Evolutionary conservation across 1,284 basidiomycete genomes (phyloP), one percentile per base, ranked within the genome.

Genomic region (Mycosarcoma mackinlayi): DNA sequence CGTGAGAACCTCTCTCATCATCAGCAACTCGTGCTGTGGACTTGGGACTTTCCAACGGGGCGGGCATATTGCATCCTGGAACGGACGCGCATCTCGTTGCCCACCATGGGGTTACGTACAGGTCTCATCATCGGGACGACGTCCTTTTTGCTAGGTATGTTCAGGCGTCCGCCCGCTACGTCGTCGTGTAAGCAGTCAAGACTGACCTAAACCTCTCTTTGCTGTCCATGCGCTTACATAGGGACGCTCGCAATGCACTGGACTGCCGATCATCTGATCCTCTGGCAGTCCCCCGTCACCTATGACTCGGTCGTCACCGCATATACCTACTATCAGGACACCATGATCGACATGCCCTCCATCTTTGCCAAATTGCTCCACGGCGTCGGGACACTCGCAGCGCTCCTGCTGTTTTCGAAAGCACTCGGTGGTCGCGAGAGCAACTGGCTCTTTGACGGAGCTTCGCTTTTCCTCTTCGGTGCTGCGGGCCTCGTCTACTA

Each of bases 361-460:
- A 25, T 49, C 51, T 78, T 74, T 46, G 59, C 54, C 37, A 47
- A 49, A 11, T 35, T 70, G 3, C 67, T 79, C 10, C 61, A 78
- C 35, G 55, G 44, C 6, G 42, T 75, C 27, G 76, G 75, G 19
- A 63, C 65, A 1, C 27, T 74, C 4, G 76, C 68, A 34, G 63
- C 60, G 0, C 8, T 65, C 11, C 44, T 77, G 7, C 66, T 80
- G 28, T 58, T 72, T 11, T 63, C 59, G 38, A 80, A 81, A 47
- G 73, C 77, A 5, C 47, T 75, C 28, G 73, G 73, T 19, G 77
- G 80, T 19, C 60, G 68, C 13, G 77, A 81, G 42, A 79, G 75
- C 62, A 82, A 82, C 53, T 79, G 77, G 80, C 75, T 82, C 31
- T 82, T 82, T 45, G 80, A 82, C 31, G 80, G 80, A 5, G 80